phyloP scores from a whole-genome alignment of 2,329 filamentous ascomycete genomes.

The Plenodomus biglobosus region DNA sequence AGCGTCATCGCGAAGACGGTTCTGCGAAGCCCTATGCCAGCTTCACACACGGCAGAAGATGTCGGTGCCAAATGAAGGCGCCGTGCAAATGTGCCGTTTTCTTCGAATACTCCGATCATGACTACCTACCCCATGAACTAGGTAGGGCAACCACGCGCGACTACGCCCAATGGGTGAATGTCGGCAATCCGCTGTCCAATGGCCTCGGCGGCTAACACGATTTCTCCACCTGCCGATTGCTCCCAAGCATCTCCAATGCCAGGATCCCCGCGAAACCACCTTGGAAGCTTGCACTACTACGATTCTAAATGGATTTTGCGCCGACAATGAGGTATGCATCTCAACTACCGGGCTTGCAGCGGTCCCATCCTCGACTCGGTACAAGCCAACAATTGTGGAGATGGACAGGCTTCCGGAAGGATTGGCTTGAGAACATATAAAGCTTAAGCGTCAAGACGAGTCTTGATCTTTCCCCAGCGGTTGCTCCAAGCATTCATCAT shows the following conservation, averaged over 20 bases:
- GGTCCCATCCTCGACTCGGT: background rate
- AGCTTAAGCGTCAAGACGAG: background rate
- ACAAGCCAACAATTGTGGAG: background rate
- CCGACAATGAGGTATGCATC: background rate
- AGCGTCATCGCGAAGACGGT: background rate
- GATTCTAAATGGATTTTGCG: background rate
- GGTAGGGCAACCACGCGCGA: background rate
- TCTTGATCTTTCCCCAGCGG: background rate
- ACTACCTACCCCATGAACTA: background rate
- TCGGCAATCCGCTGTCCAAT: background rate
- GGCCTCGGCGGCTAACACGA: background rate
- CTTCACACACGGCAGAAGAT: background rate
- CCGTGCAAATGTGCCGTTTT: background rate
- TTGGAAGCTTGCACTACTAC: background rate
- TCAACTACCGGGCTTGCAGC: background rate
- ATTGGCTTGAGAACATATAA: background rate
- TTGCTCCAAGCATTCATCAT: conserved; percentile 10
- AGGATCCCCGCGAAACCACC: background rate
- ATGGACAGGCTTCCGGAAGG: background rate
- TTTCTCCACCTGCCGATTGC: background rate
- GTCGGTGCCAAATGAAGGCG: background rate
- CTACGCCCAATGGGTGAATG: background rate
- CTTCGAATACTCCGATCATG: no score
- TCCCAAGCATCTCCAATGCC: background rate
- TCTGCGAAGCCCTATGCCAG: background rate